These are phyloP conservation scores for Chaetomiaceae sp. DNA, from an alignment of 2,329 filamentous ascomycete genomes.

Conservation along the genomic window DNA sequence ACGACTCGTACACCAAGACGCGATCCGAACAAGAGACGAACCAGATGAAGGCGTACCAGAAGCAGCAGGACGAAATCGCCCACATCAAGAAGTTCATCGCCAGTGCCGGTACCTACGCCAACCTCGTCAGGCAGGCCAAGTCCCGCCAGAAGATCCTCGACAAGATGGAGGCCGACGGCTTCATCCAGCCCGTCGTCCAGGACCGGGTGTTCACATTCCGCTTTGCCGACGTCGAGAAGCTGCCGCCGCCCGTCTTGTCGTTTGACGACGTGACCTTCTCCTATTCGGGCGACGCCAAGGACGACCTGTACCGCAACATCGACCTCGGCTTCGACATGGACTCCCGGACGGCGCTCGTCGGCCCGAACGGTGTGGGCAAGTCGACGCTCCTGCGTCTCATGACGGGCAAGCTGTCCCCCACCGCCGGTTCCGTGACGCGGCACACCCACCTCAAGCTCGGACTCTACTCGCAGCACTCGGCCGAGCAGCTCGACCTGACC, in stretches of 20 bases:
- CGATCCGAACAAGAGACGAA: conserved; percentile 90
- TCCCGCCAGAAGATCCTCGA: conserved; percentile 99
- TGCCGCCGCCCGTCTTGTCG: conserved; percentile 92
- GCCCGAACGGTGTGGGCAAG: conserved; percentile 98
- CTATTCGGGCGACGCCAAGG: conserved; percentile 81
- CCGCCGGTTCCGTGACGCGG: conserved; percentile 71
- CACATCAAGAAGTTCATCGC: conserved; percentile 99
- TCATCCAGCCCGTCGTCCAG: conserved; percentile 81
- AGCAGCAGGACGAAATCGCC: conserved; percentile 97
- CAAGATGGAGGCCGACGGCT: conserved; percentile 99
- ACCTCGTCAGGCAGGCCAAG: conserved; percentile 97
- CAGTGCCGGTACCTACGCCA: conserved; percentile 98
- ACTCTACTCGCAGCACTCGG: conserved; percentile 96
- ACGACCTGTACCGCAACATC: conserved; percentile 93
- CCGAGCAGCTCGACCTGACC: conserved; percentile 95
- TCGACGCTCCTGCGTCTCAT: conserved; percentile 93
- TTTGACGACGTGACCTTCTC: conserved; percentile 98
- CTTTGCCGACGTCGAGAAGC: conserved; percentile 97
- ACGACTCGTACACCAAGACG: conserved; percentile 97
- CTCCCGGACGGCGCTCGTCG: conserved; percentile 91
- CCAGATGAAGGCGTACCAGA: conserved; percentile 97
- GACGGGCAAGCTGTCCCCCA: conserved; percentile 89
- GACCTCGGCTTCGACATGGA: conserved; percentile 99
- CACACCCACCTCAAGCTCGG: conserved; percentile 99
- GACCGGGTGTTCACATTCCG: conserved; percentile 96